Base-by-base conservation (phyloP, 768 basidiomycete species). In the Tricholoma flavovirens region DNA sequence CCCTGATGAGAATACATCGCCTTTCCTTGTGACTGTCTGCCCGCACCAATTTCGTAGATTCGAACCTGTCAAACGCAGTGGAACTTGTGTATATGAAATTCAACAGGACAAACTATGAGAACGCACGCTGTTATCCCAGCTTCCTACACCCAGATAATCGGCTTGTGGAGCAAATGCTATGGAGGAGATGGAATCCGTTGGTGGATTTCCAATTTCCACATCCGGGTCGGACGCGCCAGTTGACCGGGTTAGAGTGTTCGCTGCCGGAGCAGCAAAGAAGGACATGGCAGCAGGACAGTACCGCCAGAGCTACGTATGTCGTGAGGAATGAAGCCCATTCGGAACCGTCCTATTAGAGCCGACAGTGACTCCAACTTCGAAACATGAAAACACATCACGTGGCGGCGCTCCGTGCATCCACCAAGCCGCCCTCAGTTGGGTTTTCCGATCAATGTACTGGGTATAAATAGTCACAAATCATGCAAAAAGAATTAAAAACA, bases 101-200 rank as follows among this genome's bases (percentile, higher is more conserved):
- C 15, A 17, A 46, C 2, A 7, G 7, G 19, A 54, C 22, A 22
- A 21, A 45, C 14, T 10, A 21, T 15, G 21, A 35, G 14, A 10
- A 71, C 83, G 42, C 61, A 93, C 93, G 70, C 90, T 90, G 67
- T 93, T 94, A 66, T 91, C 90, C 96, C 95, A 98, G 62, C 87
- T 89, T 53, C 84, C 93, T 10, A 95, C 93, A 6, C 95, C 93
- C 24, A 98, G 79, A 67, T 90, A 90, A 67, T 96, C 92, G 8
- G 88, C 88, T 14, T 83, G 86, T 5, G 88, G 82, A 0, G 90
- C 93, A 73, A 95, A 98, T 1, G 87, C 73, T 50, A 98, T 70
- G 1, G 84, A 82, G 2, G 93, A 95, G 57, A 96, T 90, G 10
- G 91, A 92, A 67, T 98, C 96, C 4, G 82, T 67, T 3, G 93